A percentile compares a stretch with the other conserved stretches of the same genome.
These are phyloP conservation scores for Tephrocybe rancida DNA, from an alignment of 768 basidiomycete species.

Conservation along the genomic window DNA sequence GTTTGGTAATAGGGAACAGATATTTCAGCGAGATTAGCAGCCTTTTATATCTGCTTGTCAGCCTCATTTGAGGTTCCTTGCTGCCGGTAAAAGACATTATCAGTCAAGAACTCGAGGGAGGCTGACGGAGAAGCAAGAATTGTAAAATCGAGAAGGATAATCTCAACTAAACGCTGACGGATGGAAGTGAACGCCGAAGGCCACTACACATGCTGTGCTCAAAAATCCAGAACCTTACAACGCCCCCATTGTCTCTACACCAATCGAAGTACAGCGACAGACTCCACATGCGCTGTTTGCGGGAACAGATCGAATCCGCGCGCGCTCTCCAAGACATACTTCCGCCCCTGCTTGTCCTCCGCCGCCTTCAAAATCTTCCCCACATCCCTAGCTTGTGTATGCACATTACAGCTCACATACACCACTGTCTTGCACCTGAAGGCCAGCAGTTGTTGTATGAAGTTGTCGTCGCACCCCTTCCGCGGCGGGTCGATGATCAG, in stretches of 20 bases:
- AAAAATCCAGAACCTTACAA: not conserved
- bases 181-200: not conserved
- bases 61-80: not conserved
- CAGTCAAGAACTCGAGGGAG: no score
- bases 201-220: not conserved
- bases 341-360: constrained; percentile 37
- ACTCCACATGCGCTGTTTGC: constrained; percentile 94
- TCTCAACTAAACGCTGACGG: no score
- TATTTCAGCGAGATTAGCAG: not conserved
- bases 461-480: constrained; percentile 87
- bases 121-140: no score
- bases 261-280: constrained; percentile 68
- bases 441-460: constrained; percentile 73
- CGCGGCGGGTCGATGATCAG: constrained; percentile 90
- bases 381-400: constrained; percentile 89
- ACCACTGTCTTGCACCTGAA: constrained; percentile 74
- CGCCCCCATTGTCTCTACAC: constrained; percentile 18
- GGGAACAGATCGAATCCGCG: constrained; percentile 95
- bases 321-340: constrained; percentile 81
- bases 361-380: constrained; percentile 64
- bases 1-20: not conserved
- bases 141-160: no score
- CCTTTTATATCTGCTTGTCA: not conserved
- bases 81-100: no score
- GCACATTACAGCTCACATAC: constrained; percentile 95